Conservation (phyloP, 2,329 filamentous ascomycete species). For the Zymoseptoria pseudotritici region DNA sequence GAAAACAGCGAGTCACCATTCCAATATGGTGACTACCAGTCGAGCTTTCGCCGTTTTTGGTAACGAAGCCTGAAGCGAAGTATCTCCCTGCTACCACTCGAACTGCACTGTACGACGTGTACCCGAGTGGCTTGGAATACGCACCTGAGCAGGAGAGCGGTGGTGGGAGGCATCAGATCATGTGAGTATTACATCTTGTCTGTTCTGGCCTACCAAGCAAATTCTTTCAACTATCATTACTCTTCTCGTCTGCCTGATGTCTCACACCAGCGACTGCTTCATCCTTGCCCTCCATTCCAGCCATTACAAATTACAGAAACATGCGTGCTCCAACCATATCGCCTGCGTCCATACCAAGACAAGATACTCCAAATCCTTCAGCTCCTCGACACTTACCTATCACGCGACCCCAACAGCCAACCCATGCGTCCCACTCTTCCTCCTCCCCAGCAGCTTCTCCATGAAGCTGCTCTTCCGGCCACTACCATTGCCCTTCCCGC, state of each 20-base stretch:
- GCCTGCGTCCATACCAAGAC: not conserved
- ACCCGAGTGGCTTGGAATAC: too few species aligned
- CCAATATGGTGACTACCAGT: not conserved
- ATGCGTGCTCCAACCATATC: not conserved
- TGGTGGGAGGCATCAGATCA: not conserved
- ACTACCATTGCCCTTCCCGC: conserved; percentile 6
- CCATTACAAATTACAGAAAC: not conserved
- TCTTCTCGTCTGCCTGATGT: not conserved
- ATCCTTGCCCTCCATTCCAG: not conserved
- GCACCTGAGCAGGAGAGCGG: too few species aligned
- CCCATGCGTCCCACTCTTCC: conserved; percentile 9
- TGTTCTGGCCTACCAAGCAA: not conserved
- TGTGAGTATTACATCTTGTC: not conserved
- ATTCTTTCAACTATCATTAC: not conserved
- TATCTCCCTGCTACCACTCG: too few species aligned
- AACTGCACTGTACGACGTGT: too few species aligned
- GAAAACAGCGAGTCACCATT: not conserved
- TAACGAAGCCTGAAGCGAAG: too few species aligned
- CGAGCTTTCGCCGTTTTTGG: not conserved
- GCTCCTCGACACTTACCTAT: not conserved
- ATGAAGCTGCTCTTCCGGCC: conserved; percentile 27
- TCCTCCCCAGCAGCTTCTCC: conserved; percentile 29
- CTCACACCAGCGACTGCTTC: not conserved
- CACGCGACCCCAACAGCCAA: not conserved
- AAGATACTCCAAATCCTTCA: not conserved